phyloP scores from a whole-genome alignment of 495 filamentous ascomycete species.

The Neurospora hispaniola region DNA sequence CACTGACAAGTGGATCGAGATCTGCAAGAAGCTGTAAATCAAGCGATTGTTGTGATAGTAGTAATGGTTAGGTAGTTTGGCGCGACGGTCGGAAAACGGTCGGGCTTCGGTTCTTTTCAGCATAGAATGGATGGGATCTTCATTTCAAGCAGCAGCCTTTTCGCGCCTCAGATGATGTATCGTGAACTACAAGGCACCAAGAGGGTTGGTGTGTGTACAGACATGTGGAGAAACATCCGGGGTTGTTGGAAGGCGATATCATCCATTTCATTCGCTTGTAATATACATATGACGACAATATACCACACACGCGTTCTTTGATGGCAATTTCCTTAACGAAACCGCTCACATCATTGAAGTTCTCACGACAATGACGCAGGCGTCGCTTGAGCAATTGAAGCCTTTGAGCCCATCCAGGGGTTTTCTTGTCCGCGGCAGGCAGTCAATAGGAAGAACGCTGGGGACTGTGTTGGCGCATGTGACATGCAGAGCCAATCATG shows the following conservation, averaged over 20 bases:
- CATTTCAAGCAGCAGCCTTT: background rate
- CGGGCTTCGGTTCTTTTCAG: conserved; percentile 18
- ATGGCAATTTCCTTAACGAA: background rate
- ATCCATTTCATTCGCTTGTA: background rate
- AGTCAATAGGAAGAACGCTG: background rate
- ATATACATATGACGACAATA: background rate
- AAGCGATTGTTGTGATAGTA: conserved; percentile 3
- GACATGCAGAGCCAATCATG: background rate
- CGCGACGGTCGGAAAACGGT: conserved; percentile 20
- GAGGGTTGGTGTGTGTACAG: background rate
- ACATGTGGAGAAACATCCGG: background rate
- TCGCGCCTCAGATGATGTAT: background rate
- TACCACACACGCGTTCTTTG: background rate
- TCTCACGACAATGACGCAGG: background rate
- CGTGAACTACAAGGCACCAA: background rate
- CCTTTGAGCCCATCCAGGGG: background rate
- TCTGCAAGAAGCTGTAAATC: conserved; percentile 73
- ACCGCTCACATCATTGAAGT: background rate
- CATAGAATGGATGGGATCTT: conserved; percentile 19
- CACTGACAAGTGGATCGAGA: conserved; percentile 91
- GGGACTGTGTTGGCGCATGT: background rate
- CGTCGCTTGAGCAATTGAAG: background rate
- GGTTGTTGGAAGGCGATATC: background rate
- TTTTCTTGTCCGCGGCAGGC: background rate
- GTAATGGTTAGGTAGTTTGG: conserved; percentile 15